Conservation (phyloP, 257 asterid species). For the Penstemon davidsonii region DNA sequence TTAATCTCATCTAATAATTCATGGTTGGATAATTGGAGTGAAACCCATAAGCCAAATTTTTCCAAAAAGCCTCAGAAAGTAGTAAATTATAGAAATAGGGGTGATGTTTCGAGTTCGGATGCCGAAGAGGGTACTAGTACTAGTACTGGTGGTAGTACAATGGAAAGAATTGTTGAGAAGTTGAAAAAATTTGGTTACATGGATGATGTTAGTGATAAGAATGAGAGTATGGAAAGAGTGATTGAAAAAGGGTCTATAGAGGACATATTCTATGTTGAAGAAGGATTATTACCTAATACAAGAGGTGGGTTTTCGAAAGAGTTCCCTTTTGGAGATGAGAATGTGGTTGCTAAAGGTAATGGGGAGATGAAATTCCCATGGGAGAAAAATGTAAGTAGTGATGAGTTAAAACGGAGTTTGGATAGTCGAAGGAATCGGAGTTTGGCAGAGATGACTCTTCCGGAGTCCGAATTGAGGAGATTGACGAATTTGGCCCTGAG, state of each 20-base stretch:
- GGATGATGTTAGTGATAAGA: slow-evolving; percentile 56
- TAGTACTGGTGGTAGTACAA: slow-evolving; percentile 70
- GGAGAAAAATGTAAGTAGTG: slow-evolving; percentile 53
- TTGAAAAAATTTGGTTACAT: slow-evolving; percentile 83
- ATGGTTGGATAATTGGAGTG: slow-evolving; percentile 84
- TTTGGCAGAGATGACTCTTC: slow-evolving; percentile 84
- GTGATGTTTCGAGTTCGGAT: slow-evolving; percentile 68
- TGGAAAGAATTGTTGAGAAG: slow-evolving; percentile 89
- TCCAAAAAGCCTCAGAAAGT: slow-evolving; percentile 47
- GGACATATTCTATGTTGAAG: slow-evolving; percentile 80
- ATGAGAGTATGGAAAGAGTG: slow-evolving; percentile 33
- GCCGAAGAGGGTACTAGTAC: slow-evolving; percentile 58
- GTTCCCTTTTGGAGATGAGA: slow-evolving; percentile 60
- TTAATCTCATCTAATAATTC: slow-evolving; percentile 39
- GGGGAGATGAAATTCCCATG: slow-evolving; percentile 75
- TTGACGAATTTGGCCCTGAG: slow-evolving; percentile 66
- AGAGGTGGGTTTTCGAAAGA: slow-evolving; percentile 77
- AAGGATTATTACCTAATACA: slow-evolving; percentile 73
- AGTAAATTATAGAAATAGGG: slow-evolving; percentile 54
- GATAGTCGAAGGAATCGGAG: slow-evolving; percentile 61
- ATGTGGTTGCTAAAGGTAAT: slow-evolving; percentile 33
- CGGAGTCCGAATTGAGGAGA: slow-evolving; percentile 73
- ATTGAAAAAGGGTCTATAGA: slow-evolving; percentile 79
- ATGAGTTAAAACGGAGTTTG: slow-evolving; percentile 39
- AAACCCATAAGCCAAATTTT: slow-evolving; percentile 32